These are phyloP conservation scores for Tribonema minus DNA, from an alignment of 108 stramenopile genomes.

Conservation along the genomic window DNA sequence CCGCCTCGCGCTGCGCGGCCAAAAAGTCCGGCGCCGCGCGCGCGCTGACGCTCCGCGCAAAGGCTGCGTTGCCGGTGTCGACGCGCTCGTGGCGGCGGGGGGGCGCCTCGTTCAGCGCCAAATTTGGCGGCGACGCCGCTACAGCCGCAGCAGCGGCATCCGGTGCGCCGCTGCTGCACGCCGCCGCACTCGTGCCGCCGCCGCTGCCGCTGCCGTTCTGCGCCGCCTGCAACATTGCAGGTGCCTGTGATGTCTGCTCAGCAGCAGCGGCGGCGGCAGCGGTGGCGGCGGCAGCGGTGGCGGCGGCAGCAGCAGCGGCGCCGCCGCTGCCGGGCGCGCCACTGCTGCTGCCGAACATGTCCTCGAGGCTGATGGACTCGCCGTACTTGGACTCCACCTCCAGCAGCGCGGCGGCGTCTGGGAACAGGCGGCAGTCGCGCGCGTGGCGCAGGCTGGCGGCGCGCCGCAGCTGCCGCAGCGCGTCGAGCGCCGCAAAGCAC, in stretches of 20 bases:
- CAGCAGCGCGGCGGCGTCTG: conserved; percentile 7
- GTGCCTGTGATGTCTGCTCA: neutral
- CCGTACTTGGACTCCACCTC: conserved; percentile 56
- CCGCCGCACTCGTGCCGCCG: neutral
- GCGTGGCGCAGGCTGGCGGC: conserved; percentile 26
- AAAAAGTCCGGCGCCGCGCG: conserved; percentile 33
- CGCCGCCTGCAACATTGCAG: no score
- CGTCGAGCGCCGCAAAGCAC: conserved; percentile 49
- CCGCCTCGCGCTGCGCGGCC: conserved; percentile 14
- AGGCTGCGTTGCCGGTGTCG: conserved; percentile 22
- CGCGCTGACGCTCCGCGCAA: conserved; percentile 17
- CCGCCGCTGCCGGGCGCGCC: neutral
- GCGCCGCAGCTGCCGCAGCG: conserved; percentile 40
- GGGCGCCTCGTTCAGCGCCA: neutral
- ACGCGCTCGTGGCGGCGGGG: conserved; percentile 31
- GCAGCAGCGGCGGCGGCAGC: neutral
- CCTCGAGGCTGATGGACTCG: conserved; percentile 42
- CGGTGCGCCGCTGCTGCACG: neutral
- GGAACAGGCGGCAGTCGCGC: conserved; percentile 24
- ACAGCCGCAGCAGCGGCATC: no score
- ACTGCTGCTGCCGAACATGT: conserved; percentile 48
- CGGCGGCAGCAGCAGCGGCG: no score
- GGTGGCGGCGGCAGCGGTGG: no score
- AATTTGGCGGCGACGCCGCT: no score
- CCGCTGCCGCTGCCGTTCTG: no score